Conservation (phyloP, 2,329 filamentous ascomycete genomes). For the Apiospora hydei region DNA sequence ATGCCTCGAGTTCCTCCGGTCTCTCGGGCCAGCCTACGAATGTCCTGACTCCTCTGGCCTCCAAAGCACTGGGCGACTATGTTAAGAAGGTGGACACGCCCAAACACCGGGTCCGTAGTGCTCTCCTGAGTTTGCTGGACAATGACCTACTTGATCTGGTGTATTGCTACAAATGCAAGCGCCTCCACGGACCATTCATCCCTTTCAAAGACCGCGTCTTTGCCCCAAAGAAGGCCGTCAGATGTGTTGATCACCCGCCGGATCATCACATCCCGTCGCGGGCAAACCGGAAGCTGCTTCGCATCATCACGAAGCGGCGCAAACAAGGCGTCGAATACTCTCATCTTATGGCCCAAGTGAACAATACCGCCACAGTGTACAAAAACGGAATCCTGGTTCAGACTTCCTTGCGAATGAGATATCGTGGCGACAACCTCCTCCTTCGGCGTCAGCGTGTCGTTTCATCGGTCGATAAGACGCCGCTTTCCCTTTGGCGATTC, state of each 20-base stretch:
- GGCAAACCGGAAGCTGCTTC: slow-evolving; percentile 35
- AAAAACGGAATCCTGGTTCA: slow-evolving; percentile 33
- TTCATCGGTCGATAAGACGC: slow-evolving; percentile 35
- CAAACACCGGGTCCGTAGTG: slow-evolving; percentile 32
- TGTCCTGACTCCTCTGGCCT: slow-evolving; percentile 9
- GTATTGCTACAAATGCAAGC: slow-evolving; percentile 38
- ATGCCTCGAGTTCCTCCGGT: slow-evolving; percentile 5
- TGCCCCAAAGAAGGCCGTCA: slow-evolving; percentile 31
- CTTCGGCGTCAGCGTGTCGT: slow-evolving; percentile 35
- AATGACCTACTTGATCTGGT: slow-evolving; percentile 34
- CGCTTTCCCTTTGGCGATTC: slow-evolving; percentile 33
- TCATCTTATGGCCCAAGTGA: slow-evolving; percentile 35
- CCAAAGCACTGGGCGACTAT: slow-evolving; percentile 30
- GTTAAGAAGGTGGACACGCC: slow-evolving; percentile 28
- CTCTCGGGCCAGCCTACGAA: not conserved
- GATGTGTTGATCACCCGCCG: slow-evolving; percentile 33
- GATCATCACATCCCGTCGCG: slow-evolving; percentile 38
- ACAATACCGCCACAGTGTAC: slow-evolving; percentile 35
- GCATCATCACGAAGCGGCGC: slow-evolving; percentile 35
- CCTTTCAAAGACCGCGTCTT: slow-evolving; percentile 33
- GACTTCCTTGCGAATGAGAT: slow-evolving; percentile 33
- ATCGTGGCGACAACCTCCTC: slow-evolving; percentile 31
- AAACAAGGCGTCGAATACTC: slow-evolving; percentile 33
- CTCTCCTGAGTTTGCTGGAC: slow-evolving; percentile 34
- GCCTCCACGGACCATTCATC: slow-evolving; percentile 35